Evolutionary conservation across 208 protist species (phyloP).

Genomic region (Crithidia bombi): DNA sequence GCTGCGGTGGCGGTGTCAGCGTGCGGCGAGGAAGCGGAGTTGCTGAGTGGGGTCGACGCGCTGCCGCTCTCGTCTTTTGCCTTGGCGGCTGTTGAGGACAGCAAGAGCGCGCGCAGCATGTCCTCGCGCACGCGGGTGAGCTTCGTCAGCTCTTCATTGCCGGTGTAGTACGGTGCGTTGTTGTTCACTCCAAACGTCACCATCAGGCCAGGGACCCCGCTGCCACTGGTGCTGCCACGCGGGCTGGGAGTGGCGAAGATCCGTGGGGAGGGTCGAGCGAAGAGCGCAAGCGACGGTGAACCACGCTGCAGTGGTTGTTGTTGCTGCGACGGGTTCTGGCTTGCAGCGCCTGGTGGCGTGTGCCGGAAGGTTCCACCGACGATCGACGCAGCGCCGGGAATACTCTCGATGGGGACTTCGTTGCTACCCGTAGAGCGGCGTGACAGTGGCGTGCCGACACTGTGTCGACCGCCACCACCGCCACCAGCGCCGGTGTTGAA

Average conservation of each 20-base stretch:
- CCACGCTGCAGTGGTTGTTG: slow-evolving; percentile 1
- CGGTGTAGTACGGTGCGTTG: slow-evolving; percentile 17
- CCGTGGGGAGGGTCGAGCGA: slow-evolving; percentile 30
- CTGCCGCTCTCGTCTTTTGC: background rate
- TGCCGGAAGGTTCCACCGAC: background rate
- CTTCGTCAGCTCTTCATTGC: slow-evolving; percentile 36
- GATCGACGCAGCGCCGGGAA: slow-evolving; percentile 17
- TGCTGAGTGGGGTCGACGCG: slow-evolving; percentile 4
- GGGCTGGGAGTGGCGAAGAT: slow-evolving; percentile 29
- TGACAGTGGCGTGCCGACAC: slow-evolving; percentile 9
- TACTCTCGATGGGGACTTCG: slow-evolving; percentile 13
- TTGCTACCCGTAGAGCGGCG: slow-evolving; percentile 19
- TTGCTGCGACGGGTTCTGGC: background rate
- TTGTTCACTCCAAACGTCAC: slow-evolving; percentile 23
- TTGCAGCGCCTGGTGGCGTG: background rate
- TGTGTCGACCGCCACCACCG: background rate
- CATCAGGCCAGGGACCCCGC: slow-evolving; percentile 7
- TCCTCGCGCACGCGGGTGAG: slow-evolving; percentile 33
- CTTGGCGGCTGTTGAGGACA: slow-evolving; percentile 1
- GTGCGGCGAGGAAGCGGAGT: slow-evolving; percentile 15
- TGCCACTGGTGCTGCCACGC: slow-evolving; percentile 18
- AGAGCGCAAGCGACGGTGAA: slow-evolving; percentile 23
- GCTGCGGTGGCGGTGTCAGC: background rate
- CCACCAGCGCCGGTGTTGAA: slow-evolving; percentile 12
- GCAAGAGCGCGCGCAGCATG: slow-evolving; percentile 27